A percentile compares a stretch with the other conserved stretches of the same genome.
These are phyloP conservation scores for Zygosaccharomyces kombuchaensis DNA, from an alignment of 805 yeast genomes.

Conservation along the genomic window DNA sequence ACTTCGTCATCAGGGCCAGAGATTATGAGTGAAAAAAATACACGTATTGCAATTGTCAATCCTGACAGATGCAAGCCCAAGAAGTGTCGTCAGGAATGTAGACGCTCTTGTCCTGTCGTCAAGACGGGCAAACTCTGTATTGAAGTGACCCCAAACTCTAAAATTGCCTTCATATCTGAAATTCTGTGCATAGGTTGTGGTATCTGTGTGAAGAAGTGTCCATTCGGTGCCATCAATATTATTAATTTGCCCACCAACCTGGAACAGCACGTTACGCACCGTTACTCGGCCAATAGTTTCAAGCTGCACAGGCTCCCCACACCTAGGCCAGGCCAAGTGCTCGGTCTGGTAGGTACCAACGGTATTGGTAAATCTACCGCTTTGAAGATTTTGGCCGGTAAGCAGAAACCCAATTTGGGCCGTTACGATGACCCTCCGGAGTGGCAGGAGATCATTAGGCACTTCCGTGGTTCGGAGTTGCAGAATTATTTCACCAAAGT, in stretches of 20 bases:
- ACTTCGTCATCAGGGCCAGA: not conserved
- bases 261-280: constrained; percentile 88
- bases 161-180: constrained; percentile 93
- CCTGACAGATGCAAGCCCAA: constrained; percentile 96
- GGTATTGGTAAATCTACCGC: constrained; percentile 99
- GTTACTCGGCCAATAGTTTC: constrained; percentile 97
- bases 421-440: constrained; percentile 93
- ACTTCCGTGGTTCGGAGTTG: constrained; percentile 95
- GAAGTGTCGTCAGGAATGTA: constrained; percentile 97
- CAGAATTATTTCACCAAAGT: constrained; percentile 94
- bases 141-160: constrained; percentile 85
- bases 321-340: constrained; percentile 98
- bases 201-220: constrained; percentile 98
- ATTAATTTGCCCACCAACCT: constrained; percentile 95
- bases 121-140: constrained; percentile 97
- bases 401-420: constrained; percentile 95
- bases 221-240: constrained; percentile 93
- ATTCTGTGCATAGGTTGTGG: constrained; percentile 97
- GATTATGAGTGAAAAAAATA: constrained; percentile 40
- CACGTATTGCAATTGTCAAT: constrained; percentile 94
- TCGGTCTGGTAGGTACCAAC: constrained; percentile 96
- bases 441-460: constrained; percentile 88
- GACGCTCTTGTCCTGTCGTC: constrained; percentile 95
- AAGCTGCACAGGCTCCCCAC: constrained; percentile 95
- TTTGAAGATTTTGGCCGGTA: constrained; percentile 92